Base-by-base conservation (phyloP, 1,139 yeast genomes). In the Pichia kudriavzevii region DNA sequence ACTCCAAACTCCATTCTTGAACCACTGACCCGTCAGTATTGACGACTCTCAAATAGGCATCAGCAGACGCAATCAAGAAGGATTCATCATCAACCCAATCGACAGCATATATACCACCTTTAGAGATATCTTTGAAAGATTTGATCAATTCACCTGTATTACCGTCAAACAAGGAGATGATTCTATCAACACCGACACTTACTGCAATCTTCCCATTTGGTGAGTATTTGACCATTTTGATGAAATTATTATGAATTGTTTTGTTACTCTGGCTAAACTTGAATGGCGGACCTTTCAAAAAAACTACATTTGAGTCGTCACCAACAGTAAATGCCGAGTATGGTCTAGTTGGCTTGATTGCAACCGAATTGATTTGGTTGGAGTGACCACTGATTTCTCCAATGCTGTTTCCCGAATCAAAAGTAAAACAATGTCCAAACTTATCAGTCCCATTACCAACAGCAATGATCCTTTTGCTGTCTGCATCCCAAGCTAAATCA, bases 301-400 rank as follows among this genome's bases (percentile, higher is more conserved):
- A 87, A 3, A 88, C 95, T 49, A 88, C 59, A 0, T 84, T 79
- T 38, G 78, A 75, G 55, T 91, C 97, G 50, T 87, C 95, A 35
- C 94, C 75, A 5, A 81, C 96, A 3, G 98, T 87, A 12, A 85
- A 94, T 1, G 96, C 95, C 41, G 96, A 67, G 63, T 82, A 85
- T 4, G 98, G 98, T 56, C 98, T 72, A 40, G 72, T 76, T n/a
- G 88, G 84, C 52, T 81, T 80, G 46, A 91, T 79, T 36, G 82
- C 77, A 10, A 85, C 95, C 0, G 93, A 84, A 53, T 82, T 85
- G 53, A 88, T 75, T 27, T 75, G 72, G 26, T 82, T 77, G n/a
- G 94, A 72, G 56, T 91, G 98, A 21, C 98, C 99, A 38, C 87
- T 79, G 48, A 93, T 80, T 56, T 91, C 97, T 36, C 98, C 99